These are phyloP conservation scores for Mortierella sp. DNA, from an alignment of 371 early-diverging fungal species.

Conservation along the genomic window DNA sequence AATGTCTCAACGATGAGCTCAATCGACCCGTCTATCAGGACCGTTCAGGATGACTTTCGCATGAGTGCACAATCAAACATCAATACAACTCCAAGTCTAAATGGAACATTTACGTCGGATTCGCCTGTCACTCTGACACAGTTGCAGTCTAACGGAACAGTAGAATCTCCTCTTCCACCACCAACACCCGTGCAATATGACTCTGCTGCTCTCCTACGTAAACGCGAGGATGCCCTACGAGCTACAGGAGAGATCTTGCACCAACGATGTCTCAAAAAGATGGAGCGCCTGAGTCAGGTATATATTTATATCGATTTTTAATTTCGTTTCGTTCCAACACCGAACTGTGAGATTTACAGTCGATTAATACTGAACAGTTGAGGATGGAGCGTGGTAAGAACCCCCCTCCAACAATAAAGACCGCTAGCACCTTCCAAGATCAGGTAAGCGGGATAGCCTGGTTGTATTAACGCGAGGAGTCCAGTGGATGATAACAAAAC, in stretches of 20 bases:
- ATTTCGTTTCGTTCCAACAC: not conserved
- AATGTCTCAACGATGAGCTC: slow-evolving; percentile 17
- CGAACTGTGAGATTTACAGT: not conserved
- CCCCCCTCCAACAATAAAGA: not conserved
- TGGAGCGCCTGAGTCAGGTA: slow-evolving; percentile 33
- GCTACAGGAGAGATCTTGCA: slow-evolving; percentile 32
- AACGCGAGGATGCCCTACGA: slow-evolving; percentile 23
- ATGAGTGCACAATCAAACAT: not conserved
- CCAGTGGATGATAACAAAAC: no score
- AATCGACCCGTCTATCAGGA: slow-evolving; percentile 4
- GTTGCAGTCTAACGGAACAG: slow-evolving; percentile 1
- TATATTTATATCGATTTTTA: not conserved
- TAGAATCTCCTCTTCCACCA: not conserved
- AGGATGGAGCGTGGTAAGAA: not conserved
- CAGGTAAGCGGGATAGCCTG: not conserved
- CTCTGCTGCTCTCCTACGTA: slow-evolving; percentile 9
- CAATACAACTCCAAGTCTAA: not conserved
- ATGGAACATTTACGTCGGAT: not conserved
- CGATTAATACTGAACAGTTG: not conserved
- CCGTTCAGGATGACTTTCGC: not conserved
- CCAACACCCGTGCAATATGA: slow-evolving; percentile 8
- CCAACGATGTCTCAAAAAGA: slow-evolving; percentile 27
- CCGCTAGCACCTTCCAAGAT: not conserved
- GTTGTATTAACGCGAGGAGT: not conserved
- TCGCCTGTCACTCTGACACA: not conserved